These are phyloP conservation scores for Pyrenophora graminea DNA, from an alignment of 2,329 filamentous ascomycete species.

Conservation along the genomic window DNA sequence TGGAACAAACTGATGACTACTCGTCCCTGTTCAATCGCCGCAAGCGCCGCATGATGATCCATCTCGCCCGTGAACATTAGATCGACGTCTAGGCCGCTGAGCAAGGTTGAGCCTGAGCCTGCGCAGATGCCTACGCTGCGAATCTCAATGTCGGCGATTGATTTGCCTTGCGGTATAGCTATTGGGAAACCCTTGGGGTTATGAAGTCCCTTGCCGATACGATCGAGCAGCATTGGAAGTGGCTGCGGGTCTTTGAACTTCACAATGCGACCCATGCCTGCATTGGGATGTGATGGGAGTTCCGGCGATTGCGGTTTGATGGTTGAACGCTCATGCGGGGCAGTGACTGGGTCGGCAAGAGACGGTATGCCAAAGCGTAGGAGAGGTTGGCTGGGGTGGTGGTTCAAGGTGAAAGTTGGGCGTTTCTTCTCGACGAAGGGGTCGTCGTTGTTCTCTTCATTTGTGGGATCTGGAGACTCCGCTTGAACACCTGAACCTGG, in stretches of 20 bases:
- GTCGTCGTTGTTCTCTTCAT: constrained; percentile 34
- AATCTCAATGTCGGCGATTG: constrained; percentile 61
- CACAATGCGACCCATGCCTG: constrained; percentile 66
- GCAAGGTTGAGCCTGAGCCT: constrained; percentile 79
- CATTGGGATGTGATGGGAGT: constrained; percentile 50
- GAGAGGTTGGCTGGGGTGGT: constrained; percentile 54
- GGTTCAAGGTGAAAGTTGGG: constrained; percentile 51
- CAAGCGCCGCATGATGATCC: constrained; percentile 87
- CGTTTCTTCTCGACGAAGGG: constrained; percentile 46
- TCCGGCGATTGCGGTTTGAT: constrained; percentile 55
- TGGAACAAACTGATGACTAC: constrained; percentile 87
- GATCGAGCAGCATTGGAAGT: constrained; percentile 63
- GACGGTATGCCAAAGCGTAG: constrained; percentile 40
- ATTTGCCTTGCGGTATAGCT: constrained; percentile 64
- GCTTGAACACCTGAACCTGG: constrained; percentile 10
- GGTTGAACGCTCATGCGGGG: constrained; percentile 56
- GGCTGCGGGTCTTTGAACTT: constrained; percentile 58
- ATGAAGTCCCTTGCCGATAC: constrained; percentile 66
- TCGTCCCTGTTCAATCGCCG: constrained; percentile 80
- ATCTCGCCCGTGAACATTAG: constrained; percentile 90
- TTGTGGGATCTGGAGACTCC: constrained; percentile 10
- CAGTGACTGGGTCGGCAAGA: constrained; percentile 15
- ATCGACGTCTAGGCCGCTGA: constrained; percentile 72
- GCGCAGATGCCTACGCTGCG: constrained; percentile 82
- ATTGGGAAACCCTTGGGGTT: constrained; percentile 68